Base-by-base conservation (phyloP, 179 eudicot genomes). In the Drosera spatulata region DNA sequence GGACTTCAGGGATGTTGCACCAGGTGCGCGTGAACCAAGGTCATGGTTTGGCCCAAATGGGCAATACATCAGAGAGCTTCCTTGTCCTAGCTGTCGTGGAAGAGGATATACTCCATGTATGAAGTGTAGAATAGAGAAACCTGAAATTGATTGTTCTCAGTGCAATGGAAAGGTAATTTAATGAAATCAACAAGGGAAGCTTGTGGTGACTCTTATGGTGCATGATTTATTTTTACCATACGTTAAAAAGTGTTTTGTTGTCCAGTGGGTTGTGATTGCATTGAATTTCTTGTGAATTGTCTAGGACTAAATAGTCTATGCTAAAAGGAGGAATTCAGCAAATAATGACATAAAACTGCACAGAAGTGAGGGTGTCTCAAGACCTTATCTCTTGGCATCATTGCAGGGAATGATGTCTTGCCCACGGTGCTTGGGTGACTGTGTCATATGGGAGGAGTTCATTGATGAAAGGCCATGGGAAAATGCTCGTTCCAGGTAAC, bases 31-130 rank as follows among this genome's bases (percentile, higher is more conserved):
- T 5, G 78, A 79, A 60, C 84, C 83, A 56, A 83, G 87, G 69
- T 93, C 99, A 44, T 89, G 99, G 99, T 85, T 93, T 78, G 99
- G 99, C 60, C 97, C 99, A 40, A 93, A 83, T 65, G 99, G 99
- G 50, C 97, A 84, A 73, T 93, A 89, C 63, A 81, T 89, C 42
- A 83, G 77, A 80, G 99, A 93, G 53, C 79, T 86, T 60, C 99
- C 99, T 59, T 93, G 99, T 68, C 99, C 99, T 15, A 86, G 83
- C 63, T 93, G 99, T 73, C 77, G 99, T 61, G 99, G 97, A 78
- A 80, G 99, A 68, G 99, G 99, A 15, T 93, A 93, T 65, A 80
- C 94, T 67, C 91, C 83, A 51, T 89, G 97, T 69, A 53, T 77
- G 12, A 81, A 81, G 73, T 93, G 99, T 62, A 95, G 99, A 69